Evolutionary conservation across 2,329 filamentous ascomycete genomes (phyloP), one percentile per base, ranked within the genome.

Genomic region (Blumeriella jaapii): DNA sequence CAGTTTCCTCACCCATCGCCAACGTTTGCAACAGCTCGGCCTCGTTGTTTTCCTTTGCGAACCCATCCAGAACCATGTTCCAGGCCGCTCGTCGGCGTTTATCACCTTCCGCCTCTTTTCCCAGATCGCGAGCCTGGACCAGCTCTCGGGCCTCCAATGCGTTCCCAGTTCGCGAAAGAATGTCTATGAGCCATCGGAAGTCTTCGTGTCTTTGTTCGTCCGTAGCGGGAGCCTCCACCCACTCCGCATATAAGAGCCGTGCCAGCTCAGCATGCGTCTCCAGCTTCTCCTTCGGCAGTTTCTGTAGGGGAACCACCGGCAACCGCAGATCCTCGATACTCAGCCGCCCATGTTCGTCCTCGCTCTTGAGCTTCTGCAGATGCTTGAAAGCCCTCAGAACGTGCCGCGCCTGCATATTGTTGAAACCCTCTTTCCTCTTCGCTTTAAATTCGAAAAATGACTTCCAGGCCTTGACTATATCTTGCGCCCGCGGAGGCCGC

Each of bases 361-460:
- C 29, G 40, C 36, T 25, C 12, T 47, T 47, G 19, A 38, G 22
- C 19, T 59, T 57, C 45, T 67, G 59, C 35, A 84, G 61, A 53
- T 84, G 71, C 14, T 68, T 59, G 39, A 83, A 69, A 27, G 84
- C 73, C 24, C 64, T 59, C 18, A 67, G 53, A 13, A 71, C 65
- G 47, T 75, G 63, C n/a, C 66, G 58, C 1, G 81, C 78, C 49
- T 91, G 79, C 26, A 77, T 67, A 48, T 73, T 65, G 57, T 83
- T 74, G 54, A 84, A 51, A 33, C 65, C 48, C 42, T 67, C 51
- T 46, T 62, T 51, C 42, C 62, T 59, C 49, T 60, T 48, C 39
- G 62, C 44, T 57, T 80, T 69, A 54, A 64, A 65, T 12, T 61
- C 54, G 48, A 89, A 76, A 45, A 87, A 77, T 7, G 65, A 60